These are phyloP conservation scores for Rhizopus microsporus DNA, from an alignment of 371 early-diverging fungal species.

Conservation along the genomic window DNA sequence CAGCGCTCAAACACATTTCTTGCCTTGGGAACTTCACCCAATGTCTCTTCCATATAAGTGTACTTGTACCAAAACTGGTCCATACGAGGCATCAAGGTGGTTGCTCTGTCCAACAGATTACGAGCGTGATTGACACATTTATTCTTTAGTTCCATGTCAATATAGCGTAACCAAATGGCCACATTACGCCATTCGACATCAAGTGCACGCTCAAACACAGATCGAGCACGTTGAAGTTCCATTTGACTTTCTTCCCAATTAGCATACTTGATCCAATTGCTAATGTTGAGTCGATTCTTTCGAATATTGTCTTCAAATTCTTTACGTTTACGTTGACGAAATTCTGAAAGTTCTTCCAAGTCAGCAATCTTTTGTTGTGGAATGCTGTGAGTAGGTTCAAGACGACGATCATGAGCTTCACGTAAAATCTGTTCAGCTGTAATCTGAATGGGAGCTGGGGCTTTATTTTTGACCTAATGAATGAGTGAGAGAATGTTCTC, in stretches of 20 bases:
- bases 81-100: constrained; percentile 87
- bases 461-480: constrained; percentile 95
- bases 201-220: constrained; percentile 90
- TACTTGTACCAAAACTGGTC: constrained; percentile 98
- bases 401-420: constrained; percentile 88
- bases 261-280: constrained; percentile 95
- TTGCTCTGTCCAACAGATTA: constrained; percentile 92
- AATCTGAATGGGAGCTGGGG: constrained; percentile 96
- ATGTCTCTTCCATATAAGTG: constrained; percentile 95
- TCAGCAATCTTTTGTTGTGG: constrained; percentile 93
- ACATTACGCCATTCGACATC: constrained; percentile 87
- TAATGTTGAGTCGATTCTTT: constrained; percentile 81
- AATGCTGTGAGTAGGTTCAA: constrained; percentile 70
- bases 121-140: constrained; percentile 90
- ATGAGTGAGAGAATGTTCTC: background rate
- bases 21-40: constrained; percentile 89
- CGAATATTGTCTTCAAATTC: constrained; percentile 93
- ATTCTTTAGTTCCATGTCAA: constrained; percentile 97
- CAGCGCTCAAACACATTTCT: constrained; percentile 96
- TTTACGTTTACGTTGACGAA: constrained; percentile 87
- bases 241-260: constrained; percentile 92
- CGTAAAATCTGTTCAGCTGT: constrained; percentile 98
- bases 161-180: constrained; percentile 89
- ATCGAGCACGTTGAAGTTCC: constrained; percentile 86
- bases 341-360: constrained; percentile 90